Conservation (phyloP, 2,329 filamentous ascomycete genomes). For the Aspergillus piperis region DNA sequence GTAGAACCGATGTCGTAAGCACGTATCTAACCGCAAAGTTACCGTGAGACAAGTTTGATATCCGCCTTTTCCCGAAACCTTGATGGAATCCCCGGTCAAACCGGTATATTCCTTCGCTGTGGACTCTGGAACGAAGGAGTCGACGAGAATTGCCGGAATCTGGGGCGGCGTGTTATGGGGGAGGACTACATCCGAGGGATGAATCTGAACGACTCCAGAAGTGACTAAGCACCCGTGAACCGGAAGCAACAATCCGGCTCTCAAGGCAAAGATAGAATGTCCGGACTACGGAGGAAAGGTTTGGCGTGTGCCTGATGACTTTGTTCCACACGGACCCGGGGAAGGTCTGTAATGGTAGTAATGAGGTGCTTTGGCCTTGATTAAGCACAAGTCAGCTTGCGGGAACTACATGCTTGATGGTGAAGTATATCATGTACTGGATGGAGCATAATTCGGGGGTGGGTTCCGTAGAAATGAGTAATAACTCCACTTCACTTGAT, state of each 20-base stretch:
- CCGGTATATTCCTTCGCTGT: constrained; percentile 17
- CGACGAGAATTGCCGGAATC: constrained; percentile 29
- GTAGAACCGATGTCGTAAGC: constrained; percentile 12
- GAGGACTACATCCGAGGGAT: neutral
- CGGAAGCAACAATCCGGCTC: neutral
- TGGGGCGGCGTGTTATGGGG: neutral
- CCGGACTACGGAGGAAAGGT: neutral
- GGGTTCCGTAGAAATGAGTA: no score
- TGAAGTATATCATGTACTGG: no score
- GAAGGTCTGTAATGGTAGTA: neutral
- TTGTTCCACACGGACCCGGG: neutral
- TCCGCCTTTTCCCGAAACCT: constrained; percentile 39
- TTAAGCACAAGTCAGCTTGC: neutral
- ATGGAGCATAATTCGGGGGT: no score
- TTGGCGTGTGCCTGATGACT: neutral
- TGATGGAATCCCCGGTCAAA: constrained; percentile 14
- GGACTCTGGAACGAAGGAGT: constrained; percentile 2
- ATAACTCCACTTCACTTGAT: no score
- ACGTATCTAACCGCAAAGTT: constrained; percentile 14
- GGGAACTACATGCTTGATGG: neutral
- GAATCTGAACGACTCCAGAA: neutral
- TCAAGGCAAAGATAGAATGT: neutral
- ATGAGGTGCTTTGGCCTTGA: neutral
- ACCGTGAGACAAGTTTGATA: constrained; percentile 21
- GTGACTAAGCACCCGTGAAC: neutral